Percentiles rank a stretch among this genome's conserved stretches.
phyloP scores from a whole-genome alignment of 495 filamentous ascomycete genomes.

The Neurospora cerealis region DNA sequence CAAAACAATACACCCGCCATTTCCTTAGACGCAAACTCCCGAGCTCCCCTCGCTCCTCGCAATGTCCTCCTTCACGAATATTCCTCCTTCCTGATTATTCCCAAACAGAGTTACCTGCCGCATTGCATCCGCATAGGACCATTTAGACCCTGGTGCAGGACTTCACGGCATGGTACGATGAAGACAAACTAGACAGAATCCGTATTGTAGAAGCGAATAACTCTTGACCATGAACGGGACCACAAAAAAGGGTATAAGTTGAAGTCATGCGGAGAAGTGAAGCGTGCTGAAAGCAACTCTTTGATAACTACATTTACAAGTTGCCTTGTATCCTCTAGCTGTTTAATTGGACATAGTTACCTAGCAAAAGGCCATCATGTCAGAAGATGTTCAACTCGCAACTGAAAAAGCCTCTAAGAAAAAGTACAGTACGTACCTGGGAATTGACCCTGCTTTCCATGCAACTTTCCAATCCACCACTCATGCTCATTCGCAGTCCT shows the following conservation, averaged over 20 bases:
- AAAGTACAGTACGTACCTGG: constrained; percentile 57
- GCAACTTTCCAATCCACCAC: constrained; percentile 83
- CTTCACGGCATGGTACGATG: neutral
- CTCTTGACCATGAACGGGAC: neutral
- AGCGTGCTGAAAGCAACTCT: neutral
- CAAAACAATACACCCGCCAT: neutral
- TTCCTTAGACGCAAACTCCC: neutral
- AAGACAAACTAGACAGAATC: neutral
- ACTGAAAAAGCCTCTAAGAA: neutral
- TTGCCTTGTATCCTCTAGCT: constrained; percentile 5
- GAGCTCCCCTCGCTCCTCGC: neutral
- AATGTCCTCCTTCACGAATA: neutral
- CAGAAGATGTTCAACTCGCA: constrained; percentile 5
- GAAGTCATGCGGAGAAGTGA: neutral
- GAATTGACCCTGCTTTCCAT: constrained; percentile 80
- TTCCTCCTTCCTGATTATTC: neutral
- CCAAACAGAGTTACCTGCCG: neutral
- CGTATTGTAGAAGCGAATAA: neutral
- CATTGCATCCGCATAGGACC: neutral
- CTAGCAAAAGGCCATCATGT: constrained; percentile 9
- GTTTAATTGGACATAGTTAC: constrained; percentile 36
- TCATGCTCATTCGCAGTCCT: constrained; percentile 84
- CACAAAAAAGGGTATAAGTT: neutral
- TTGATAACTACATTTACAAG: neutral
- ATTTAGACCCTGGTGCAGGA: too few relatives aligned